Conservation (phyloP, 148 eudicot genomes). For the Nyssa sinensis region DNA sequence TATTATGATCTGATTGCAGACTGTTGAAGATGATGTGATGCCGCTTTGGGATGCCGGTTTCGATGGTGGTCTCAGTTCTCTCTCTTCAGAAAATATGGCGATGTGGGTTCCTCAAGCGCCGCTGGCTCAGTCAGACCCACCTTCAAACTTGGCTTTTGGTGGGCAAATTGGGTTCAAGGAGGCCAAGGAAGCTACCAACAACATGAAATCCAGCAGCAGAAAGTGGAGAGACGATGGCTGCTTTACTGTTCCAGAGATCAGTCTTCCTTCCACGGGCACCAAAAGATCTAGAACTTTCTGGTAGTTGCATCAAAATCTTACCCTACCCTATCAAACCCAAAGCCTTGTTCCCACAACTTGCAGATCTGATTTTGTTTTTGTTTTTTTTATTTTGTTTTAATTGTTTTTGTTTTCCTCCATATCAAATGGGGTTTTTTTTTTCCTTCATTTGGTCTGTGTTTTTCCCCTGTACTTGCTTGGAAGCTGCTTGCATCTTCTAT, state of each 20-base stretch:
- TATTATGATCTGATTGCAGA: background rate
- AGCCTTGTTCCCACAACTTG: too few relatives aligned
- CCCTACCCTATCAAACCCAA: too few relatives aligned
- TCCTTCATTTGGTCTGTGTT: too few relatives aligned
- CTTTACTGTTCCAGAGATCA: conserved; percentile 32
- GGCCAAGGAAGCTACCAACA: background rate
- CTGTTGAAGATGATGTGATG: conserved; percentile 12
- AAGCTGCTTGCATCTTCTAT: too few relatives aligned
- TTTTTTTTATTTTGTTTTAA: too few relatives aligned
- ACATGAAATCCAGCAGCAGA: conserved; percentile 10
- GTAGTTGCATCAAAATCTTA: conserved; percentile 4
- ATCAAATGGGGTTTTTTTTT: too few relatives aligned
- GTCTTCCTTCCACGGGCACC: conserved; percentile 15
- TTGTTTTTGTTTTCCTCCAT: too few relatives aligned
- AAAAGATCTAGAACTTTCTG: conserved; percentile 27
- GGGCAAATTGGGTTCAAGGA: background rate
- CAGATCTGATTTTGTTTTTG: too few relatives aligned
- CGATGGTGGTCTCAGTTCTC: conserved; percentile 6
- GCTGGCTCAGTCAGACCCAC: background rate
- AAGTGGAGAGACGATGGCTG: conserved; percentile 19
- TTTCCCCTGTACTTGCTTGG: too few relatives aligned
- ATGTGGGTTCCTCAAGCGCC: conserved; percentile 46
- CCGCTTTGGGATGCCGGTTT: conserved; percentile 24
- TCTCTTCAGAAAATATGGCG: conserved; percentile 11
- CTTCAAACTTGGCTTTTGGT: background rate